These are phyloP conservation scores for Fusarium graminum DNA, from an alignment of 2,329 filamentous ascomycete species.

Conservation along the genomic window DNA sequence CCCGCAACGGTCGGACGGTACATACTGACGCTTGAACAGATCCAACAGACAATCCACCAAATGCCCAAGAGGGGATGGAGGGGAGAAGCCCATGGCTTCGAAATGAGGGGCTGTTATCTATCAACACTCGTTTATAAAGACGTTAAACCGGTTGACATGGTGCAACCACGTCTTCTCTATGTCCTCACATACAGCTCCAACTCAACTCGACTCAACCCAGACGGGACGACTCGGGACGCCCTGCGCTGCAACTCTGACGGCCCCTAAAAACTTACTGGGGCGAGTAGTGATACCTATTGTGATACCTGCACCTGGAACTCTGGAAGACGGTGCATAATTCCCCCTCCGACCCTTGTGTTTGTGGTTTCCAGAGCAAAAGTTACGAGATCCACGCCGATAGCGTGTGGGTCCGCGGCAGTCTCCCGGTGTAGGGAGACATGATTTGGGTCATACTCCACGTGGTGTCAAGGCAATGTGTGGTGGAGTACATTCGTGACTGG, in stretches of 20 bases:
- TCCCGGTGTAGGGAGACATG: constrained; percentile 47
- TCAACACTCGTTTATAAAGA: constrained; percentile 17
- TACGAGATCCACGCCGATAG: constrained; percentile 41
- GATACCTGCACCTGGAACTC: constrained; percentile 7
- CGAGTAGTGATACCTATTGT: constrained; percentile 1
- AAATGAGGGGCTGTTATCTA: constrained; percentile 32
- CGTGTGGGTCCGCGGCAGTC: constrained; percentile 49
- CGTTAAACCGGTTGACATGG: constrained; percentile 8
- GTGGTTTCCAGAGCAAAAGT: constrained; percentile 18
- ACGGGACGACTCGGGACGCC: constrained; percentile 14
- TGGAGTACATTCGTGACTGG: constrained; percentile 38
- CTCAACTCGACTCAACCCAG: constrained; percentile 8
- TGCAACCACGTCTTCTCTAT: neutral
- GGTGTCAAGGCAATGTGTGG: constrained; percentile 45
- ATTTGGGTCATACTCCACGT: constrained; percentile 49
- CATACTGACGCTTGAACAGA: constrained; percentile 45
- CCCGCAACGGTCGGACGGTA: constrained; percentile 49
- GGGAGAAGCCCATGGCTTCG: constrained; percentile 20
- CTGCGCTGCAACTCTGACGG: constrained; percentile 6
- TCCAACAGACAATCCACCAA: constrained; percentile 37
- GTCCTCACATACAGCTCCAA: neutral
- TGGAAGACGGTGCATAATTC: constrained; percentile 23
- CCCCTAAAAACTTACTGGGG: constrained; percentile 8
- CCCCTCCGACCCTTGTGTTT: constrained; percentile 19
- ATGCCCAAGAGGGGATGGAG: constrained; percentile 25